Percentiles rank a stretch among this genome's conserved stretches.
Conservation (phyloP, 2,329 filamentous ascomycete genomes). For the Kalaharituber pfeilii region DNA sequence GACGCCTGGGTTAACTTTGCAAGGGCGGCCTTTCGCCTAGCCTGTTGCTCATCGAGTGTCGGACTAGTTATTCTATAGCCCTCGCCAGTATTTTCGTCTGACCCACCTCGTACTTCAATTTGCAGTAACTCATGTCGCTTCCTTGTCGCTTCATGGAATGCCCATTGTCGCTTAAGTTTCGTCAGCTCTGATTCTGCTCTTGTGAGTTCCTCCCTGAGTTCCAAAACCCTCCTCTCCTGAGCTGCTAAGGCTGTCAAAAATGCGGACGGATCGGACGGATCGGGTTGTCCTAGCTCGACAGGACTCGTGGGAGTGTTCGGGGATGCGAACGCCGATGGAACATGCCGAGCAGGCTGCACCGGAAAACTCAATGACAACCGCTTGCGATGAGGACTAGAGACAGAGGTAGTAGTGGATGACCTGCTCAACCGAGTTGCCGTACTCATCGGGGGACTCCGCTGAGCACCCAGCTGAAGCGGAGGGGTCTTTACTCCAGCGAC, state of each 20-base stretch:
- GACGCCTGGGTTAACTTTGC: conserved; percentile 34
- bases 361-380: conserved; percentile 44
- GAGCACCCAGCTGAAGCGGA: background rate
- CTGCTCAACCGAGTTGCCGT: background rate
- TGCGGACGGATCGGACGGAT: conserved; percentile 41
- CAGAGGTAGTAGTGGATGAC: background rate
- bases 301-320: background rate
- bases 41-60: conserved; percentile 27
- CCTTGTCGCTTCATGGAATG: conserved; percentile 55
- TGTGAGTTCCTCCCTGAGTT: conserved; percentile 74
- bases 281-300: conserved; percentile 16
- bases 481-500: background rate
- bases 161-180: conserved; percentile 69
- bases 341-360: conserved; percentile 28
- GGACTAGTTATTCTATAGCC: conserved; percentile 6
- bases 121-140: conserved; percentile 51
- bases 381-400: conserved; percentile 26
- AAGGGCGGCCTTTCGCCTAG: conserved; percentile 43
- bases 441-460: background rate
- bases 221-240: conserved; percentile 78
- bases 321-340: background rate
- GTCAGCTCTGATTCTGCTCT: conserved; percentile 63
- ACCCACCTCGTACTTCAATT: conserved; percentile 29
- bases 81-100: conserved; percentile 1
- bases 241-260: conserved; percentile 82